Evolutionary conservation across 2,329 filamentous ascomycete genomes (phyloP).

Genomic region (Xylaria sp.): DNA sequence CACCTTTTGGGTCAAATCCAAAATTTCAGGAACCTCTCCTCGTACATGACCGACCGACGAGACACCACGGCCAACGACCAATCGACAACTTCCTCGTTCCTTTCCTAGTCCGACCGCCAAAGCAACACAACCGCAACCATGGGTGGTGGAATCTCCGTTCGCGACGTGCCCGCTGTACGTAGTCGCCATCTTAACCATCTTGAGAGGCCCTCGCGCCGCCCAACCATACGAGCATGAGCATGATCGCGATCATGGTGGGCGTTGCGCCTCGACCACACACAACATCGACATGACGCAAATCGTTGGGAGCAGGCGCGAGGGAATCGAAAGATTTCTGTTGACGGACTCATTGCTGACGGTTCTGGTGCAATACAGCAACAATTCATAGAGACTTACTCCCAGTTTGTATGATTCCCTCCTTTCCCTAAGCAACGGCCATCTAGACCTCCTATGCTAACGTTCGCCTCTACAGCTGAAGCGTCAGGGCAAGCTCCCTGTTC

Average conservation of each 20-base stretch:
- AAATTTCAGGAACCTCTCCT: constrained; percentile 30
- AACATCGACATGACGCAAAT: constrained; percentile 32
- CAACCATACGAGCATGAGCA: constrained; percentile 25
- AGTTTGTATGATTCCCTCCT: constrained; percentile 55
- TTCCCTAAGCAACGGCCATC: too few relatives aligned
- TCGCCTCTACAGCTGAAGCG: constrained; percentile 76
- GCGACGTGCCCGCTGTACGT: constrained; percentile 81
- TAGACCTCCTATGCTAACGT: constrained; percentile 17
- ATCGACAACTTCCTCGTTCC: constrained; percentile 27
- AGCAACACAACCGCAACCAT: constrained; percentile 72
- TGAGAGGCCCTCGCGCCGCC: constrained; percentile 36
- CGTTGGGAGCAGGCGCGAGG: constrained; percentile 74
- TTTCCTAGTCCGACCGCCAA: constrained; percentile 13
- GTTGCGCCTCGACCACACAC: constrained; percentile 24
- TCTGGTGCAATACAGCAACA: constrained; percentile 71
- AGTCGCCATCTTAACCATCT: constrained; percentile 47
- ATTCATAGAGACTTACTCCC: constrained; percentile 87
- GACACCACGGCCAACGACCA: constrained; percentile 26
- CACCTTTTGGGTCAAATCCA: constrained; percentile 35
- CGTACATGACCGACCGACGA: constrained; percentile 22
- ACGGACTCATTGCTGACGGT: constrained; percentile 78
- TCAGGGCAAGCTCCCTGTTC: constrained; percentile 82
- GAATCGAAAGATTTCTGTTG: constrained; percentile 78
- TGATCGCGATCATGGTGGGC: constrained; percentile 3
- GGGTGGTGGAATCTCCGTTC: constrained; percentile 82